Percentiles rank a stretch among this genome's conserved stretches.
These are phyloP conservation scores for Neonectria faginata DNA, from an alignment of 2,329 filamentous ascomycete genomes.

Conservation along the genomic window DNA sequence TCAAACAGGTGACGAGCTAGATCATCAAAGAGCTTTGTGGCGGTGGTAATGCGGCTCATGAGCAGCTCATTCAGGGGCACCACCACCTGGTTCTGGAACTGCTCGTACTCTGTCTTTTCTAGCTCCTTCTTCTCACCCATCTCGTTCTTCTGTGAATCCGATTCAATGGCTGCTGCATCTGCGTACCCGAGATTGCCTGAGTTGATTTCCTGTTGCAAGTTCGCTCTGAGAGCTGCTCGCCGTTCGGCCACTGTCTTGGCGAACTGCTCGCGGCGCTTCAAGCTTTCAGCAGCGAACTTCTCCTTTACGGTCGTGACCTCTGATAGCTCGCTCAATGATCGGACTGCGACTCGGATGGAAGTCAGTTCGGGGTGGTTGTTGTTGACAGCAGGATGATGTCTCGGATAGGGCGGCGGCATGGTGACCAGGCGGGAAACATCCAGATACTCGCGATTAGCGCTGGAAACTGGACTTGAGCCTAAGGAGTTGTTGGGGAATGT, in stretches of 20 bases:
- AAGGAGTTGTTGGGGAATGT: slow-evolving; percentile 56
- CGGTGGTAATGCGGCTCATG: slow-evolving; percentile 77
- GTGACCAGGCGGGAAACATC: slow-evolving; percentile 95
- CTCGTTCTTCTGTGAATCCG: slow-evolving; percentile 78
- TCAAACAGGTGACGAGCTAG: slow-evolving; percentile 78
- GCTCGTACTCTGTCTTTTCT: slow-evolving; percentile 83
- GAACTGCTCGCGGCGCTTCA: slow-evolving; percentile 68
- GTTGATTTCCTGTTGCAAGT: slow-evolving; percentile 82
- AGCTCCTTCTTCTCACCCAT: slow-evolving; percentile 76
- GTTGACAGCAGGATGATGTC: slow-evolving; percentile 94
- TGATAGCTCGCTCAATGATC: slow-evolving; percentile 77
- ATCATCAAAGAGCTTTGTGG: slow-evolving; percentile 81
- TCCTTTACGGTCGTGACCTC: slow-evolving; percentile 78
- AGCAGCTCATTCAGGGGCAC: slow-evolving; percentile 85
- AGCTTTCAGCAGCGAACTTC: slow-evolving; percentile 67
- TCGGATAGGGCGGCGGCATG: slow-evolving; percentile 90
- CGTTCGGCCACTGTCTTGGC: slow-evolving; percentile 62
- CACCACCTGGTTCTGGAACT: slow-evolving; percentile 86
- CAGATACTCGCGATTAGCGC: slow-evolving; percentile 67
- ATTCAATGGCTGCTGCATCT: slow-evolving; percentile 84
- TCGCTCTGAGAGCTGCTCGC: slow-evolving; percentile 74
- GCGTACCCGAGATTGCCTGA: slow-evolving; percentile 84
- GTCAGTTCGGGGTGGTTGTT: slow-evolving; percentile 94
- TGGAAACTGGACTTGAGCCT: slow-evolving; percentile 58
- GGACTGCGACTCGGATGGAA: slow-evolving; percentile 78